phyloP scores from a whole-genome alignment of 1,284 basidiomycete species.

The Cutaneotrichosporon sp. region DNA sequence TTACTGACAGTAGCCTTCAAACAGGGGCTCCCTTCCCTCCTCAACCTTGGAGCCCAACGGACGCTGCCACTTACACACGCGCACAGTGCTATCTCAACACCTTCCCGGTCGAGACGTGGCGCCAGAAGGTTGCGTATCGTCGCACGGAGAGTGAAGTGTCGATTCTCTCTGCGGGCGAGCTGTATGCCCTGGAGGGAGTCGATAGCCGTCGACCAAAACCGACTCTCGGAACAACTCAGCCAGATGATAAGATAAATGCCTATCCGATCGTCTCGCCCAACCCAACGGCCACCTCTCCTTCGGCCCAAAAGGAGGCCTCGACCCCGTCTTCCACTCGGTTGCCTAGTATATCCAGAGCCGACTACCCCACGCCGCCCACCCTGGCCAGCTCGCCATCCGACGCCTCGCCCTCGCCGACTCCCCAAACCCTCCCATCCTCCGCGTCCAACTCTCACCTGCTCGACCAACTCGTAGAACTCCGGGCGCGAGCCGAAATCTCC shows the following conservation, averaged over 20 bases:
- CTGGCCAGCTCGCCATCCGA: too few species aligned
- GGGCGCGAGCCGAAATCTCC: not conserved
- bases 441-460: not conserved
- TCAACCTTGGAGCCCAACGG: not conserved
- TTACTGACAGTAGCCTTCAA: too few species aligned
- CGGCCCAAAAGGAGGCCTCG: not conserved
- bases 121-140: not conserved
- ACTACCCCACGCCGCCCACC: too few species aligned
- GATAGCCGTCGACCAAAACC: not conserved
- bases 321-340: not conserved
- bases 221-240: not conserved
- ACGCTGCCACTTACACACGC: not conserved
- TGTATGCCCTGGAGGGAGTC: not conserved
- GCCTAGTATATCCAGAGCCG: too few species aligned
- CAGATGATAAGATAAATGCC: not conserved
- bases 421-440: not conserved
- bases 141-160: not conserved
- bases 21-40: too few species aligned
- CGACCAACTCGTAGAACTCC: not conserved
- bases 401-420: too few species aligned
- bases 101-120: not conserved
- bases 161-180: not conserved
- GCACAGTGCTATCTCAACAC: not conserved
- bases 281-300: not conserved
- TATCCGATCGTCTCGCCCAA: not conserved